phyloP scores from a whole-genome alignment of 176 grass and related monocot species.

The barley (Hordeum vulgare) region DNA sequence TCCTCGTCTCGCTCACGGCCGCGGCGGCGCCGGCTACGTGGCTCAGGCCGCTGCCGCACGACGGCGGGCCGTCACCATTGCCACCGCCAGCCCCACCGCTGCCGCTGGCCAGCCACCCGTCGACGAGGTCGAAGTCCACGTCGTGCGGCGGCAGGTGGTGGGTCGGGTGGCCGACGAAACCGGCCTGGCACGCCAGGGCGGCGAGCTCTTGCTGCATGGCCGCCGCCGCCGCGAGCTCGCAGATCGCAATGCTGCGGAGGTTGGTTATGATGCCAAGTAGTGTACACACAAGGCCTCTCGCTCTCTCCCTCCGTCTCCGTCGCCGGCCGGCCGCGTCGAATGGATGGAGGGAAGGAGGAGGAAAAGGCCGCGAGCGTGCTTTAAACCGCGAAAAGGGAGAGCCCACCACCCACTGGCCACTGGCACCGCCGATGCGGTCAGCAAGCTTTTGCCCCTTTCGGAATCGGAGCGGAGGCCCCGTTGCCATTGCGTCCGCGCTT shows the following conservation, averaged over 20 bases:
- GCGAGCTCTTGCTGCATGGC: slow-evolving; percentile 27
- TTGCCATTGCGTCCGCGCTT: slow-evolving; percentile 27
- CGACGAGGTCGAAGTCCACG: not conserved
- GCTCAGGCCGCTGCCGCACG: not conserved
- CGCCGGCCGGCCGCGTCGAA: not conserved
- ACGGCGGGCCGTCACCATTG: not conserved
- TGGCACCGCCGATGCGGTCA: slow-evolving; percentile 8
- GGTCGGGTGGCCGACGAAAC: not conserved
- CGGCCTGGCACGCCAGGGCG: slow-evolving; percentile 6
- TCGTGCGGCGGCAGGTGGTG: not conserved
- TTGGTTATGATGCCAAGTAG: not conserved
- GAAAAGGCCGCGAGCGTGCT: not conserved
- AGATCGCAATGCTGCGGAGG: not conserved
- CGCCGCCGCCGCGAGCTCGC: not conserved
- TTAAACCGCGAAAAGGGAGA: slow-evolving; percentile 20
- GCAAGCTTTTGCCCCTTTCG: not conserved
- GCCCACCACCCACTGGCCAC: not conserved
- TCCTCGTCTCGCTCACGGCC: slow-evolving; percentile 9
- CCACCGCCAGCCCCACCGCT: not conserved
- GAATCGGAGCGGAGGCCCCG: no score
- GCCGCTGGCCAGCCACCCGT: not conserved
- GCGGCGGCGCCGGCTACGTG: not conserved
- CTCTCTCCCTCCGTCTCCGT: no score
- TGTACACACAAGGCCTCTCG: not conserved
- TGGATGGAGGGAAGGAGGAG: not conserved